These are phyloP conservation scores for Alternaria brassicae DNA, from an alignment of 2,329 filamentous ascomycete genomes.

Conservation along the genomic window DNA sequence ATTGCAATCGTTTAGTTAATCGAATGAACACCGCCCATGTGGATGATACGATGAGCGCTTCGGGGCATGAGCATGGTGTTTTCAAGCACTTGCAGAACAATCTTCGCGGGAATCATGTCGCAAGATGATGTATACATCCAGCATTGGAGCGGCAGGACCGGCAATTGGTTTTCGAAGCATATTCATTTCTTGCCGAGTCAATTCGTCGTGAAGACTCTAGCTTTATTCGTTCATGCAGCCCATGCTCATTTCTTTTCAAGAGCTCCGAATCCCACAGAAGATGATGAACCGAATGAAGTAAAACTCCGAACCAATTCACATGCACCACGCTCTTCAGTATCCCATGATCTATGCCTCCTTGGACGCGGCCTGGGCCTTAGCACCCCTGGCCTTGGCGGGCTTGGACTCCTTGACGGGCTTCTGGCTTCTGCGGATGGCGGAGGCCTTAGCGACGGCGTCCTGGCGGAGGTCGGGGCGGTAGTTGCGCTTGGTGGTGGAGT, in stretches of 20 bases:
- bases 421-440: constrained; percentile 82
- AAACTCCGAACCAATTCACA: constrained; percentile 24
- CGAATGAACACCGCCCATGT: neutral
- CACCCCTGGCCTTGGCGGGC: constrained; percentile 78
- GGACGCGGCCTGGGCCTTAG: constrained; percentile 75
- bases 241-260: constrained; percentile 18
- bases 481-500: constrained; percentile 78
- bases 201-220: constrained; percentile 19
- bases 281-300: constrained; percentile 31
- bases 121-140: neutral
- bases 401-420: constrained; percentile 76
- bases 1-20: neutral
- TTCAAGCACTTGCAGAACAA: neutral
- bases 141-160: neutral
- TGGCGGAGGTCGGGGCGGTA: constrained; percentile 70
- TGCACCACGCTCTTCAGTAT: constrained; percentile 15
- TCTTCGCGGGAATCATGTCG: neutral
- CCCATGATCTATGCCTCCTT: constrained; percentile 38
- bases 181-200: constrained; percentile 20
- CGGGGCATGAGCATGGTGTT: neutral
- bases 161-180: constrained; percentile 16
- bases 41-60: neutral
- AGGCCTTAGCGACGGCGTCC: constrained; percentile 82
- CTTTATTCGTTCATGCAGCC: constrained; percentile 17
- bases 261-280: constrained; percentile 21